Conservation (phyloP, 208 protist genomes). For the Trypanosoma theileri region DNA sequence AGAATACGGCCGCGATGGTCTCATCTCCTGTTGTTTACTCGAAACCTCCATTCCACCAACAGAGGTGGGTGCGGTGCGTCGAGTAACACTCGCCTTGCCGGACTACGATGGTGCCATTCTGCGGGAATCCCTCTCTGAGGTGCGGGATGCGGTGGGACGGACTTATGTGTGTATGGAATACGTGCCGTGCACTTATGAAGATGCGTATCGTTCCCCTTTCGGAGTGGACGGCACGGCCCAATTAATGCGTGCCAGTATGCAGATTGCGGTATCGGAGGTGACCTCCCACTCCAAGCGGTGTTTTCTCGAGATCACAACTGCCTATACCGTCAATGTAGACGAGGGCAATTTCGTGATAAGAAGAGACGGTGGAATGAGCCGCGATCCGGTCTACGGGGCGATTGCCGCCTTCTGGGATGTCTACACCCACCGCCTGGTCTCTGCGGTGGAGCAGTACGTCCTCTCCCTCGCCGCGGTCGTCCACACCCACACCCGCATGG, state of each 20-base stretch:
- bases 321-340: slow-evolving; percentile 22
- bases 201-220: slow-evolving; percentile 49
- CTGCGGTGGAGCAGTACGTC: too few relatives aligned
- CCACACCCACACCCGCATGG: too few relatives aligned
- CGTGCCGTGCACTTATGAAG: slow-evolving; percentile 28
- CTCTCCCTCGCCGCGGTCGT: too few relatives aligned
- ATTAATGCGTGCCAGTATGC: slow-evolving; percentile 21
- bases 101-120: slow-evolving; percentile 36
- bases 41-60: slow-evolving; percentile 33
- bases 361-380: slow-evolving; percentile 4
- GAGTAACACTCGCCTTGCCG: slow-evolving; percentile 34
- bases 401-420: not conserved
- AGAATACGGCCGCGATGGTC: slow-evolving; percentile 30
- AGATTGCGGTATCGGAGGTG: slow-evolving; percentile 35
- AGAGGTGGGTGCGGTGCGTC: slow-evolving; percentile 31
- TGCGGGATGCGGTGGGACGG: slow-evolving; percentile 11
- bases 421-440: too few relatives aligned
- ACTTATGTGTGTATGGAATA: slow-evolving; percentile 39
- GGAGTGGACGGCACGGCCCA: slow-evolving; percentile 25
- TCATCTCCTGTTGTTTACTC: slow-evolving; percentile 45
- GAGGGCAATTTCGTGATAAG: not conserved
- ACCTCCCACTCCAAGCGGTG: slow-evolving; percentile 47
- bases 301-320: slow-evolving; percentile 44
- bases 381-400: not conserved
- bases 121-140: slow-evolving; percentile 35